These are phyloP conservation scores for Pyrenophora teres DNA, from an alignment of 2,329 filamentous ascomycete genomes.

Conservation along the genomic window DNA sequence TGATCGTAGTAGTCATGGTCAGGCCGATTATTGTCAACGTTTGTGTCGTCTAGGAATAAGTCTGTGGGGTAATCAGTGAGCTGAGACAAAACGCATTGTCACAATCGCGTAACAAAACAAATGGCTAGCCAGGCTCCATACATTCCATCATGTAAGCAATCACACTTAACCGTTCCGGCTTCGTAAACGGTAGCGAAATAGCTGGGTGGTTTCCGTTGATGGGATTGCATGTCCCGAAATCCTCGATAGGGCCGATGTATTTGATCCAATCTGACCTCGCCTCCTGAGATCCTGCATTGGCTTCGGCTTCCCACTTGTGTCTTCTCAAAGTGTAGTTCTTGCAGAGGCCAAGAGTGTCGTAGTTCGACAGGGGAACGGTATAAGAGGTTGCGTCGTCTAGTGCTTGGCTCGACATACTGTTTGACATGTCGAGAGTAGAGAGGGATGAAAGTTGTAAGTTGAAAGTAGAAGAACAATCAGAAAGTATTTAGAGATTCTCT, in stretches of 20 bases:
- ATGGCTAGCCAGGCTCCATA: background rate
- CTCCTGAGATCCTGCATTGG: background rate
- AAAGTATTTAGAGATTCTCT: no score
- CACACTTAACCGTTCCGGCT: background rate
- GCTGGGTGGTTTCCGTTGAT: conserved; percentile 1
- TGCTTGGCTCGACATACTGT: background rate
- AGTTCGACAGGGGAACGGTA: background rate
- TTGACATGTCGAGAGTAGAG: background rate
- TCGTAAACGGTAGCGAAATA: background rate
- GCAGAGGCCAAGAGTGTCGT: conserved; percentile 1
- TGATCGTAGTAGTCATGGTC: background rate
- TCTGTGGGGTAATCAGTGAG: background rate
- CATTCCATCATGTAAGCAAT: conserved; percentile 1
- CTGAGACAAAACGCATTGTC: background rate
- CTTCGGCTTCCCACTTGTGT: background rate
- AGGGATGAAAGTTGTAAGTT: no score
- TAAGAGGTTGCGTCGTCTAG: background rate
- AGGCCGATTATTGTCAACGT: background rate
- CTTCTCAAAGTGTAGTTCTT: background rate
- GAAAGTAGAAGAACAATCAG: no score
- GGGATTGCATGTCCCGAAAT: conserved; percentile 1
- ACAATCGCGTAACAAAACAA: no score
- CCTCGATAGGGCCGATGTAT: background rate
- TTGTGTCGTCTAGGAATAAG: background rate
- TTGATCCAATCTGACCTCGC: conserved; percentile 2